Evolutionary conservation across 306 rosid species (phyloP), one percentile per base, ranked within the genome.

Genomic region (Calophaca sinica): DNA sequence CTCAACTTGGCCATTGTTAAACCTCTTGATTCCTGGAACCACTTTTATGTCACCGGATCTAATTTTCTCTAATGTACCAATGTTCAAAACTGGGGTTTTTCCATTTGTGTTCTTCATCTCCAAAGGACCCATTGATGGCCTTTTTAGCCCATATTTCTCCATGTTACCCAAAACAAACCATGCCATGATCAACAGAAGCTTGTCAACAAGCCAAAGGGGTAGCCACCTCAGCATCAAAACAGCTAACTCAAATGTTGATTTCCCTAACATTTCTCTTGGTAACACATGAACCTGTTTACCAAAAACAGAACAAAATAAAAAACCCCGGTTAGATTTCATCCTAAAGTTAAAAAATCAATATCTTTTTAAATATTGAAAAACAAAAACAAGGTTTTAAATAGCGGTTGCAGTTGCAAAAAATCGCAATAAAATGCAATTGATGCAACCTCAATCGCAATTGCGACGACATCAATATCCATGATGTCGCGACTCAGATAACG

Each of bases 61-160:
- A 76, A 94, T 94, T 82, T 74, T 94, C 10, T 57, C 89, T 58
- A 94, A 66, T 7, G 98, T 64, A 3, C 97, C 98, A 55, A 91
- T 85, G 74, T 94, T 94, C 76, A 94, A 70, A 72, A 94, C 97
- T 20, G 97, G 98, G 58, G 98, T 94, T 66, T 94, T 94, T 28
- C 97, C 97, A 46, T 20, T 28, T 8, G 84, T 88, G 94, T 88
- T 91, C 81, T 94, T 94, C 57, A 89, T 78, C 84, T 84, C 75
- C 70, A 94, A 15, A 33, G 97, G 98, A 5, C 98, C 97, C 13
- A 31, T 72, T 6, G 82, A 49, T 1, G 98, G 98, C 77, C 97
- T 80, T 74, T 83, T 94, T 0, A 94, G 80, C 39, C 98, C 97
- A n/a, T 78, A 86, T 39, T 78, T 94, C 54, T 88, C 94, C 0